Evolutionary conservation across 1,139 yeast genomes (phyloP).

Genomic region (Nakaseomyces delphensis): DNA sequence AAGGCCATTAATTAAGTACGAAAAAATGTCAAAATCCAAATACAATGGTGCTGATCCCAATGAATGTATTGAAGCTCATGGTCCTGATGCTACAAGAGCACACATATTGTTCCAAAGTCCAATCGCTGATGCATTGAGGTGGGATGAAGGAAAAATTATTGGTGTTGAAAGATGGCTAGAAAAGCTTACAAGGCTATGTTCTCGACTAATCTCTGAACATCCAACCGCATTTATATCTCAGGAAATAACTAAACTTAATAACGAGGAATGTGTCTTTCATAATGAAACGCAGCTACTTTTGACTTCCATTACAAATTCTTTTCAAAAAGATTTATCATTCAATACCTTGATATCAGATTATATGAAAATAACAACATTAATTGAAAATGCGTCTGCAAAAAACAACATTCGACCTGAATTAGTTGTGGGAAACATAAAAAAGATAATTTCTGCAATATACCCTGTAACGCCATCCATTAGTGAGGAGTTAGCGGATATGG

Average conservation of each 20-base stretch:
- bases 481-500: slow-evolving; percentile 71
- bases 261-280: slow-evolving; percentile 47
- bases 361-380: slow-evolving; percentile 69
- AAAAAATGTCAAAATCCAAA: slow-evolving; percentile 95
- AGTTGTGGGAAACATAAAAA: slow-evolving; percentile 39
- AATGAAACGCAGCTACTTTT: slow-evolving; percentile 48
- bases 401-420: slow-evolving; percentile 32
- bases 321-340: slow-evolving; percentile 51
- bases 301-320: slow-evolving; percentile 46
- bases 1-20: slow-evolving; percentile 51
- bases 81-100: slow-evolving; percentile 92
- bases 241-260: slow-evolving; percentile 27
- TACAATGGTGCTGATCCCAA: slow-evolving; percentile 90
- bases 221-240: slow-evolving; percentile 11
- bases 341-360: slow-evolving; percentile 84
- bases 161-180: slow-evolving; percentile 85
- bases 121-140: slow-evolving; percentile 64
- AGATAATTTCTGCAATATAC: slow-evolving; percentile 43
- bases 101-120: slow-evolving; percentile 94
- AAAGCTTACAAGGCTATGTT: slow-evolving; percentile 45
- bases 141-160: slow-evolving; percentile 83
- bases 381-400: slow-evolving; percentile 37
- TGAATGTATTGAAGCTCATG: slow-evolving; percentile 65
- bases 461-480: slow-evolving; percentile 53
- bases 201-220: slow-evolving; percentile 15